Base-by-base conservation (phyloP, 192 early-diverging fungal species). In the Mortierella alpina region DNA sequence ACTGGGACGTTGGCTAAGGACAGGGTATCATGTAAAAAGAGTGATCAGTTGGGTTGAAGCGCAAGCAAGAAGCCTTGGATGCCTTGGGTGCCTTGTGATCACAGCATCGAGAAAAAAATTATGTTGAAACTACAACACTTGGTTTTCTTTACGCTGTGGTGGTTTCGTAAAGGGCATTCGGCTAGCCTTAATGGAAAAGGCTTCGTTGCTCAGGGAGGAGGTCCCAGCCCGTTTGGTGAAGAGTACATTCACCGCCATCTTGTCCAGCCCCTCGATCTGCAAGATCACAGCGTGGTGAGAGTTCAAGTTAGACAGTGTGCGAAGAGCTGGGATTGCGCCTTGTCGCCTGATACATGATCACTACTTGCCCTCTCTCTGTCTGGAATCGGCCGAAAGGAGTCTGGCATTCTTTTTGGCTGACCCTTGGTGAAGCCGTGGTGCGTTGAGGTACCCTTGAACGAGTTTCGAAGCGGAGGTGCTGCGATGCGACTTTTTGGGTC, bases 231-330 rank as follows among this genome's bases (percentile, higher is more conserved):
- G 47, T 23, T 71, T 50, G 1, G 7, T 40, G 50, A 63, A 71
- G 1, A 79, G 46, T 52, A 42, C 47, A 10, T 61, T 48, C 2
- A 68, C 58, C 6, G 54, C 63, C 14, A 55, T 18, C 8, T 69
- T 79, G 39, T 79, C 76, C 17, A 67, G n/a, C 8, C 54, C 56
- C 45, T 71, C 69, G 49, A 79, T 79, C 76, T 79, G 51, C 20
- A 13, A 10, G 18, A 10, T 2, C 14, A 14, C 11, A 11, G 14
- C n/a, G 10, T 17, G 39, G 39, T 59, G 31, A 31, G 31, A 31
- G 31, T 31, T 31, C 31, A 31, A 31, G 31, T 31, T 31, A 31
- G 31, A 31, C 31, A 31, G 31, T 31, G 31, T 31, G 31, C 1
- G 31, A 31, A 31, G 31, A 31, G 31, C 31, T 31, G 31, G 31